Evolutionary conservation across 495 filamentous ascomycete species (phyloP).

Genomic region (Daldinia bambusicola): DNA sequence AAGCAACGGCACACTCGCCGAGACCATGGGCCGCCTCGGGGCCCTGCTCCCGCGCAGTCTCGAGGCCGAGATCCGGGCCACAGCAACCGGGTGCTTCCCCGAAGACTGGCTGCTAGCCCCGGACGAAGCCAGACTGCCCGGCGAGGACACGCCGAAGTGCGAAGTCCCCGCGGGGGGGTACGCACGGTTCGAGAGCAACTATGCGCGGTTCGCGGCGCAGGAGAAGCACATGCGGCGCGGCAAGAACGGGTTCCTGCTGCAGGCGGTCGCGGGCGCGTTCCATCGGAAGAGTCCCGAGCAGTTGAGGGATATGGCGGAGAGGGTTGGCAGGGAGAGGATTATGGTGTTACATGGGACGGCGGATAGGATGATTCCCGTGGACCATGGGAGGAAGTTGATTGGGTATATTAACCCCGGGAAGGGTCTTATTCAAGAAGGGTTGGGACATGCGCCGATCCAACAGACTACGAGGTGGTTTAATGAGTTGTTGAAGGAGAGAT

Average conservation of each 20-base stretch:
- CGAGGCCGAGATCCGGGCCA: constrained; percentile 54
- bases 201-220: constrained; percentile 73
- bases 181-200: constrained; percentile 70
- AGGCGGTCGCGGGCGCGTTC: constrained; percentile 74
- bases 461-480: constrained; percentile 66
- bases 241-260: constrained; percentile 69
- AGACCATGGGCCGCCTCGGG: constrained; percentile 44
- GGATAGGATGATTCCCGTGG: constrained; percentile 72
- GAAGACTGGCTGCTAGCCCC: constrained; percentile 65
- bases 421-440: constrained; percentile 61
- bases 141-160: constrained; percentile 32
- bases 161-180: constrained; percentile 34
- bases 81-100: constrained; percentile 66
- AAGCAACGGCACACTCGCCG: constrained; percentile 65
- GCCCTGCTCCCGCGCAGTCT: constrained; percentile 69
- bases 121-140: constrained; percentile 58
- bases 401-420: constrained; percentile 55
- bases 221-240: constrained; percentile 66
- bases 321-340: constrained; percentile 70
- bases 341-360: constrained; percentile 70
- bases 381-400: constrained; percentile 63
- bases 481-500: constrained; percentile 51
- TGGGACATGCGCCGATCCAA: constrained; percentile 68
- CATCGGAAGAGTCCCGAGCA: constrained; percentile 70
- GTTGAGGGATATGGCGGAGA: constrained; percentile 64